Evolutionary conservation across 129 eudicot genomes (phyloP).

Genomic region (Pittosporum tobira): DNA sequence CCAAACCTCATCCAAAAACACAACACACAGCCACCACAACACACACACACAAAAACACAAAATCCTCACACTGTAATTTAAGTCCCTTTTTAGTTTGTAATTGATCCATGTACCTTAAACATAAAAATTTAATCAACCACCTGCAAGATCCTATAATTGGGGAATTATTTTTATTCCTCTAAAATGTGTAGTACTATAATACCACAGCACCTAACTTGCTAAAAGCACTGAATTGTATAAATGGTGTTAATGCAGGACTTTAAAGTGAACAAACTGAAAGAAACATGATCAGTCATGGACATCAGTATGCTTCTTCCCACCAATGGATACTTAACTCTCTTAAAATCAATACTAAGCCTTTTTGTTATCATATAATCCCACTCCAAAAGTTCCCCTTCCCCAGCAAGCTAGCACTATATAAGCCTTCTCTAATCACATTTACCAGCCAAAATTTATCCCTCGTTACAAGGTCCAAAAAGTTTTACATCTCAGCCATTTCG

Average conservation of each 20-base stretch:
- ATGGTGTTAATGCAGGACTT: conserved; percentile 1
- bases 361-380: not conserved
- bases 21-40: no score
- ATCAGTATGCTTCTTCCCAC: conserved; percentile 3
- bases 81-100: no score
- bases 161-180: no score
- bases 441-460: not conserved
- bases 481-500: not conserved
- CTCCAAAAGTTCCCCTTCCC: not conserved
- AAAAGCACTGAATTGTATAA: not conserved
- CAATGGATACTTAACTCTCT: not conserved
- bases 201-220: no score
- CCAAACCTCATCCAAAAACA: no score
- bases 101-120: no score
- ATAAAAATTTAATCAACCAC: no score
- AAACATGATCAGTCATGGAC: conserved; percentile 2
- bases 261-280: not conserved
- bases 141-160: no score
- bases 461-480: not conserved
- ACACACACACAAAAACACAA: no score
- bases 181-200: no score
- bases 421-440: not conserved
- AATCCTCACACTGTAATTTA: no score
- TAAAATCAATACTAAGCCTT: not conserved
- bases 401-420: not conserved